A percentile compares a stretch with the other conserved stretches of the same genome.
Evolutionary conservation across 805 yeast species (phyloP).

Genomic region (Candida taoyuanica): DNA sequence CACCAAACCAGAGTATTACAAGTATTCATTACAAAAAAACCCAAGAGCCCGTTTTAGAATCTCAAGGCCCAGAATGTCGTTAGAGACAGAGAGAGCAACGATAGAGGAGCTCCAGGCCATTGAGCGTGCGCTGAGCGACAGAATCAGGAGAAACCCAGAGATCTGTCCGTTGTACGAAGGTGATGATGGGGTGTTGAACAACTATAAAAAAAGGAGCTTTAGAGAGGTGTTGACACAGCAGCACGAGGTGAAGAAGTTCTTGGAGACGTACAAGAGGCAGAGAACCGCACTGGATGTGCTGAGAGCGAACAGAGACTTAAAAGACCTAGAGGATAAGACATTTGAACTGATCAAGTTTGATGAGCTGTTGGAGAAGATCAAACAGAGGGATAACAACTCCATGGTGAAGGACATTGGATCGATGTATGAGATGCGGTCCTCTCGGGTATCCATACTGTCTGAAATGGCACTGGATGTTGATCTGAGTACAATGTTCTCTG

Average conservation of each 20-base stretch:
- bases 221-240: constrained; percentile 56
- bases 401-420: constrained; percentile 24
- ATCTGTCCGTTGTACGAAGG: constrained; percentile 35
- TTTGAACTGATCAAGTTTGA: constrained; percentile 36
- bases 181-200: constrained; percentile 27
- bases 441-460: constrained; percentile 37
- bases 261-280: constrained; percentile 38
- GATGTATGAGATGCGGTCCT: constrained; percentile 17
- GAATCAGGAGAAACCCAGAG: constrained; percentile 60
- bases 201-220: constrained; percentile 35
- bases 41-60: too few species aligned
- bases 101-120: constrained; percentile 69
- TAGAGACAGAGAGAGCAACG: constrained; percentile 36
- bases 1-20: too few species aligned
- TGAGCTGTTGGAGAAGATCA: constrained; percentile 29
- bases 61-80: constrained; percentile 15
- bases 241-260: constrained; percentile 57
- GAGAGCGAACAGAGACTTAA: background rate
- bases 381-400: constrained; percentile 27
- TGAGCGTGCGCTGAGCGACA: constrained; percentile 57
- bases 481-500: constrained; percentile 46
- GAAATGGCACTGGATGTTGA: constrained; percentile 45
- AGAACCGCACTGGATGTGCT: constrained; percentile 1
- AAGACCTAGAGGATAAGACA: constrained; percentile 23
- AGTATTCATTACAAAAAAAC: too few species aligned